Percentiles rank a stretch among this genome's conserved stretches.
phyloP scores from a whole-genome alignment of 1,284 basidiomycete genomes.

The Apiotrichum sp. region DNA sequence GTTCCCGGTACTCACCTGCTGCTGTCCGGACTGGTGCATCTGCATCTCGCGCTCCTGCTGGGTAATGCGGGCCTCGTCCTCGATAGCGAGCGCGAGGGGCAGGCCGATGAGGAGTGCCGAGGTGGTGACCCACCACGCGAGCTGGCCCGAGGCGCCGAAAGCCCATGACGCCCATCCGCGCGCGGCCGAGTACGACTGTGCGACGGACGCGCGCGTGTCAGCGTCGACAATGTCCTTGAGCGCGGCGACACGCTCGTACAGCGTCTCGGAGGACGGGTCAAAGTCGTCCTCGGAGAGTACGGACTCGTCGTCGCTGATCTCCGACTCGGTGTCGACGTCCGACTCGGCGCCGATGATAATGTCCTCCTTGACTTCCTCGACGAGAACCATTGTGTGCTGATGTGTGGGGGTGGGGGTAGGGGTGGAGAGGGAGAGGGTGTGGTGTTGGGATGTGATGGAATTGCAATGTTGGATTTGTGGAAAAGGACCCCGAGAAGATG shows the following conservation, averaged over 20 bases:
- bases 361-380: constrained; percentile 45
- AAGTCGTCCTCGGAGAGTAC: constrained; percentile 35
- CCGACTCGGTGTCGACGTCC: constrained; percentile 40
- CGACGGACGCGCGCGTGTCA: constrained; percentile 70
- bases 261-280: constrained; percentile 56
- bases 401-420: not conserved
- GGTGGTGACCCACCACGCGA: constrained; percentile 93
- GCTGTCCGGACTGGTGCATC: constrained; percentile 84
- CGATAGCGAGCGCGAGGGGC: constrained; percentile 83
- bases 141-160: constrained; percentile 63
- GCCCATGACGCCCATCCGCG: constrained; percentile 57
- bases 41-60: constrained; percentile 93
- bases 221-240: constrained; percentile 95
- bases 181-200: constrained; percentile 57
- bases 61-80: constrained; percentile 91
- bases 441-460: not conserved
- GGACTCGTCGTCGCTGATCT: constrained; percentile 28
- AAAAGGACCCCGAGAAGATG: no score
- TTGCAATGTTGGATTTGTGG: no score
- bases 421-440: constrained; percentile 1
- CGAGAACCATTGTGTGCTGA: constrained; percentile 36
- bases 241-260: constrained; percentile 81
- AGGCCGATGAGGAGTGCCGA: constrained; percentile 87
- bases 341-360: constrained; percentile 24
- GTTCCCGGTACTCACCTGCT: constrained; percentile 59